phyloP scores from a whole-genome alignment of 345 rosid species.

The Syzygium aqueum region DNA sequence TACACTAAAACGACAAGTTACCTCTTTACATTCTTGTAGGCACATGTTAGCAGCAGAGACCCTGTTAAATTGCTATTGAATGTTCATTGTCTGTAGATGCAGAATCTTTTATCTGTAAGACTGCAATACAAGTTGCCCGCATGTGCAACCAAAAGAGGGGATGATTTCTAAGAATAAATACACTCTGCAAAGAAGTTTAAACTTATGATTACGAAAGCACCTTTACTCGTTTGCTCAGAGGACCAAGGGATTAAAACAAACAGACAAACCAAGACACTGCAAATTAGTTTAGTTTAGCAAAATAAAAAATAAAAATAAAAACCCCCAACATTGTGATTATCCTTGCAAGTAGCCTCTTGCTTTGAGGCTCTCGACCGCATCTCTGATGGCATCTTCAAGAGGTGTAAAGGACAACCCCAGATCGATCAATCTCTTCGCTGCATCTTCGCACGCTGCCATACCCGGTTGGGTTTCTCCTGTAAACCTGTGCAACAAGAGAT shows the following conservation, averaged over 20 bases:
- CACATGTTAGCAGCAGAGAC: not conserved
- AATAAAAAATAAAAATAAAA: not conserved
- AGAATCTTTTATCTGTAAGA: not conserved
- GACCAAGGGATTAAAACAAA: not conserved
- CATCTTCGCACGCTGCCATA: constrained; percentile 37
- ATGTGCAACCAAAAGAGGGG: not conserved
- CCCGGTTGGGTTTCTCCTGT: constrained; percentile 59
- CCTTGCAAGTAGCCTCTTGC: constrained; percentile 44
- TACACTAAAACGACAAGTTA: not conserved
- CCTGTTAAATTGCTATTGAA: not conserved
- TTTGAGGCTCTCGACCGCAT: constrained; percentile 51
- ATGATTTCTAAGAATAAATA: not conserved
- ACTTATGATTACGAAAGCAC: not conserved
- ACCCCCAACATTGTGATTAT: not conserved
- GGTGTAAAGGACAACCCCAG: constrained; percentile 55
- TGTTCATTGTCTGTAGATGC: not conserved
- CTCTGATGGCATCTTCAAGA: constrained; percentile 55
- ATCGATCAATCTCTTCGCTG: constrained; percentile 64
- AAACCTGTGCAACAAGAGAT: constrained; percentile 20
- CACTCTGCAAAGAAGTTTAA: not conserved
- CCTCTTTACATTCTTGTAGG: not conserved
- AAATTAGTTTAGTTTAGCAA: not conserved
- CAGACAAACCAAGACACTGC: not conserved
- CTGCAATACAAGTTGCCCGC: not conserved
- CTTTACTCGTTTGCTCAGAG: not conserved